These are phyloP conservation scores for Bruguiera sexangula DNA, from an alignment of 345 rosid species.

Conservation along the genomic window DNA sequence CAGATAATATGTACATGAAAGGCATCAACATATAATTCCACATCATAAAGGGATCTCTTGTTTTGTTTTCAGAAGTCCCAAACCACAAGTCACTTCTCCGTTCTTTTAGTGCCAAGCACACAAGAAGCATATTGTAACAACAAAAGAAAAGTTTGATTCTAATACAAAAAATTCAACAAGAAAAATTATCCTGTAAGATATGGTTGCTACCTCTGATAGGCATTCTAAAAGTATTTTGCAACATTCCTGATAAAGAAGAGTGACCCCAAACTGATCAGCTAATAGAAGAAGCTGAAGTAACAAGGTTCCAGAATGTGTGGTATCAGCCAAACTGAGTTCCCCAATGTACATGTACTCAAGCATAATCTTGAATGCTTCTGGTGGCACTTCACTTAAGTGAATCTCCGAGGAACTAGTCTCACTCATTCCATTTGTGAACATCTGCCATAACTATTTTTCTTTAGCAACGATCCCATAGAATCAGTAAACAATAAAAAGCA, in stretches of 20 bases:
- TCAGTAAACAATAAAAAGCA: conserved; percentile 7
- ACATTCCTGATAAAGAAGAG: conserved; percentile 92
- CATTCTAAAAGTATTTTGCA: conserved; percentile 85
- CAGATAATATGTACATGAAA: conserved; percentile 89
- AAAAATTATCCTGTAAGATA: conserved; percentile 14
- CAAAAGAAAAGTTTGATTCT: conserved; percentile 8
- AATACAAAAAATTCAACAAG: conserved; percentile 5
- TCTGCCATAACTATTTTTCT: conserved; percentile 43
- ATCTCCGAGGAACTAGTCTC: conserved; percentile 72
- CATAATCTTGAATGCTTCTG: conserved; percentile 75
- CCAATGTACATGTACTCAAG: conserved; percentile 83
- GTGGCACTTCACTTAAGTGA: conserved; percentile 66
- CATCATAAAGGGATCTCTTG: conserved; percentile 49
- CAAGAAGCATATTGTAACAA: conserved; percentile 37
- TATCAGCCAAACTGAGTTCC: conserved; percentile 61
- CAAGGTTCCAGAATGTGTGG: conserved; percentile 53
- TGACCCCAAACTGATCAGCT: conserved; percentile 83
- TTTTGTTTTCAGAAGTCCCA: conserved; percentile 70
- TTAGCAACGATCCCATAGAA: conserved; percentile 12
- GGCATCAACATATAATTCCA: conserved; percentile 58
- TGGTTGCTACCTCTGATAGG: conserved; percentile 74
- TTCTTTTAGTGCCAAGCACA: conserved; percentile 52
- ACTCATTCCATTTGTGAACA: conserved; percentile 98
- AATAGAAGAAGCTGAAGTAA: conserved; percentile 80
- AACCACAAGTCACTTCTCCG: conserved; percentile 57